A percentile compares a stretch with the other conserved stretches of the same genome.
Conservation (phyloP, 2,329 filamentous ascomycete genomes). For the Incumbomyces delicatus region DNA sequence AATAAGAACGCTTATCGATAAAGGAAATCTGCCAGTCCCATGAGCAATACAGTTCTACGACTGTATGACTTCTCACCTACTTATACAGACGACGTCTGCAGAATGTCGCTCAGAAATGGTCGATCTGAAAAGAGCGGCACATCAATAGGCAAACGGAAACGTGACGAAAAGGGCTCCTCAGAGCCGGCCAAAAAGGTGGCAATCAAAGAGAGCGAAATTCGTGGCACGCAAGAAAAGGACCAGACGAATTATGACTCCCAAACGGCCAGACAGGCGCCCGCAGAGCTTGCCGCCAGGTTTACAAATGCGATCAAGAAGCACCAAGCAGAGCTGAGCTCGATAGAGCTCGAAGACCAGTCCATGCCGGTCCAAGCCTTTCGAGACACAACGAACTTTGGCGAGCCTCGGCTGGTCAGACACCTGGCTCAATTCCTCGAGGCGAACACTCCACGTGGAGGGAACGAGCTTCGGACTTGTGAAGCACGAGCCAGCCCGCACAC, state of each 20-base stretch:
- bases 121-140: too few species aligned
- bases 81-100: too few species aligned
- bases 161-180: too few species aligned
- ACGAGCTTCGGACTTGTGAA: slow-evolving; percentile 55
- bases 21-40: too few species aligned
- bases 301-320: slow-evolving; percentile 67
- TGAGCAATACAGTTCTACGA: too few species aligned
- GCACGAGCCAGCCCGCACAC: slow-evolving; percentile 71
- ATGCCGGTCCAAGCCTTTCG: slow-evolving; percentile 68
- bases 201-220: too few species aligned
- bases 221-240: background rate
- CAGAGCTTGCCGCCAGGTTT: slow-evolving; percentile 75
- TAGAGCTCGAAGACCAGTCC: slow-evolving; percentile 76
- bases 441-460: slow-evolving; percentile 43
- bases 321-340: slow-evolving; percentile 59
- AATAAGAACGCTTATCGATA: too few species aligned
- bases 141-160: too few species aligned
- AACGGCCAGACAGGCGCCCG: slow-evolving; percentile 72
- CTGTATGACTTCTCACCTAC: too few species aligned
- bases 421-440: slow-evolving; percentile 69
- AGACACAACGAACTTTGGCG: slow-evolving; percentile 67
- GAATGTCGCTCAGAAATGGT: too few species aligned
- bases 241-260: slow-evolving; percentile 63
- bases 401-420: slow-evolving; percentile 58
- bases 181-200: too few species aligned